Percentiles rank a stretch among this genome's conserved stretches.
Conservation (phyloP, 352 stramenopile species). For the Phytopythium montanum region DNA sequence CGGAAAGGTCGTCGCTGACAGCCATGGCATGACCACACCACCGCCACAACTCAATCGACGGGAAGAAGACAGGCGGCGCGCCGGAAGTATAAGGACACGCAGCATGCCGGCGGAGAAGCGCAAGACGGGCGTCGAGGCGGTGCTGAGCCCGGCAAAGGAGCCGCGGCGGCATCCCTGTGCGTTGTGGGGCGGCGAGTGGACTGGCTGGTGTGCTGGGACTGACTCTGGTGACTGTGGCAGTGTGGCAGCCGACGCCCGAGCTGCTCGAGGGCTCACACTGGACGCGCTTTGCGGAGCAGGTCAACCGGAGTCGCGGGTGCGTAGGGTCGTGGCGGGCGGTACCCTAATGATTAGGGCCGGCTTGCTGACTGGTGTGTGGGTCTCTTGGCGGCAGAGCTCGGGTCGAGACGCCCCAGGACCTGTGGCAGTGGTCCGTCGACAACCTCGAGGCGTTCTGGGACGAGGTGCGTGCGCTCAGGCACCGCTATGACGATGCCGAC, state of each 20-base stretch:
- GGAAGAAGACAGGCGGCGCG: background rate
- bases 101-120: slow-evolving; percentile 10
- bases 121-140: slow-evolving; percentile 10
- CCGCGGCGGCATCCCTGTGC: background rate
- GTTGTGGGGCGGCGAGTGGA: background rate
- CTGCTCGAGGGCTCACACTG: slow-evolving; percentile 55
- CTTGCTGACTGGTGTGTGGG: background rate
- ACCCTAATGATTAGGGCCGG: no score
- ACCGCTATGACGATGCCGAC: no score
- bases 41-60: background rate
- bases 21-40: no score
- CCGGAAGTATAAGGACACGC: slow-evolving; percentile 2
- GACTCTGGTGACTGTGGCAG: slow-evolving; percentile 15
- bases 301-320: slow-evolving; percentile 56
- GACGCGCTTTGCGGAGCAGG: slow-evolving; percentile 59
- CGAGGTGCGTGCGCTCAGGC: slow-evolving; percentile 6
- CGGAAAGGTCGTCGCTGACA: background rate
- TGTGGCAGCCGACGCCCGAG: slow-evolving; percentile 49
- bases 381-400: slow-evolving; percentile 20
- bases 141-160: background rate
- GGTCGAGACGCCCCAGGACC: slow-evolving; percentile 38
- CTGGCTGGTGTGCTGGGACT: background rate
- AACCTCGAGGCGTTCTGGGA: slow-evolving; percentile 68
- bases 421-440: slow-evolving; percentile 74
- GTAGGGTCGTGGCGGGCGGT: background rate